A percentile compares a stretch with the other conserved stretches of the same genome.
These are phyloP conservation scores for Diutina mesorugosa DNA, from an alignment of 1,139 yeast species.

Conservation along the genomic window DNA sequence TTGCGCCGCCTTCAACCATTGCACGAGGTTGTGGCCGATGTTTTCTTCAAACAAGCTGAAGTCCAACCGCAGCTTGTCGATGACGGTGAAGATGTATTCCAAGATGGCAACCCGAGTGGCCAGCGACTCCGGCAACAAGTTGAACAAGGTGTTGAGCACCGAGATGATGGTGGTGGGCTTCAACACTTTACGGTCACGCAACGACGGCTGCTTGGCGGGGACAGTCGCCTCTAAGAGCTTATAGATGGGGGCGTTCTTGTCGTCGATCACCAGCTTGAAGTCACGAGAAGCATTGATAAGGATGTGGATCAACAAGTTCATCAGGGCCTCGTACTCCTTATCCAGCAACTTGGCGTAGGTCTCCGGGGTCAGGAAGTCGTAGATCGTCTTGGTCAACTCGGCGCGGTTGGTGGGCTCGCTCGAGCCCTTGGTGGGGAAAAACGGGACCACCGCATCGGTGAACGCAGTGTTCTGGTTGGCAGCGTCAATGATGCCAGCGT, in stretches of 20 bases:
- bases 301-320: slow-evolving; percentile 28
- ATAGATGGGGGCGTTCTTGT: slow-evolving; percentile 17
- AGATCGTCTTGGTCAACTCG: slow-evolving; percentile 15
- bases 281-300: slow-evolving; percentile 18
- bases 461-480: slow-evolving; percentile 16
- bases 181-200: slow-evolving; percentile 35
- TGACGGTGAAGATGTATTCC: slow-evolving; percentile 19
- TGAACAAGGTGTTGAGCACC: slow-evolving; percentile 29
- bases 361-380: slow-evolving; percentile 14
- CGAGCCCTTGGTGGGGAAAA: slow-evolving; percentile 18
- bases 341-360: slow-evolving; percentile 12
- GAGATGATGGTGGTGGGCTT: slow-evolving; percentile 31
- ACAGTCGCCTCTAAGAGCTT: slow-evolving; percentile 19
- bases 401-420: slow-evolving; percentile 25
- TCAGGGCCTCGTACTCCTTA: slow-evolving; percentile 17
- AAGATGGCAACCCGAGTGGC: slow-evolving; percentile 20
- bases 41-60: slow-evolving; percentile 22
- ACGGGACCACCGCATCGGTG: slow-evolving; percentile 16
- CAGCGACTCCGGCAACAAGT: slow-evolving; percentile 26
- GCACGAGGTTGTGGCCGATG: slow-evolving; percentile 23
- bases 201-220: slow-evolving; percentile 26
- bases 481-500: slow-evolving; percentile 26
- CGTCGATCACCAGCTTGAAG: slow-evolving; percentile 16
- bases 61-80: slow-evolving; percentile 19
- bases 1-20: slow-evolving; percentile 23